Conservation (phyloP, 192 early-diverging fungal species). For the Allomyces arbusculus region DNA sequence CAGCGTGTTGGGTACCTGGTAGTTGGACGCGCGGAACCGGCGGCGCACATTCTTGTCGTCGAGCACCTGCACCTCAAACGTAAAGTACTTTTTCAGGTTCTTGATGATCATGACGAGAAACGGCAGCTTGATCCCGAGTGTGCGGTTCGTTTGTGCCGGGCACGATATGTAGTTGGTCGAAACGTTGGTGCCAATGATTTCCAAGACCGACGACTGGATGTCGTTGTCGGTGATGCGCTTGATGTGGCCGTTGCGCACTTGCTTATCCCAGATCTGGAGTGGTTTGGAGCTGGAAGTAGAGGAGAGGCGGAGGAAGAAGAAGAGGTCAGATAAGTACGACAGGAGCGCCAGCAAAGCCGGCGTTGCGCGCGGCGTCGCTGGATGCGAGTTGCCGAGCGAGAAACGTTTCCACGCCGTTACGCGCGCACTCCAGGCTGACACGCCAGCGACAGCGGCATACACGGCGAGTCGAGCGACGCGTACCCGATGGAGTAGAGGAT, state of each 20-base stretch:
- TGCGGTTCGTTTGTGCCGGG: conserved; percentile 45
- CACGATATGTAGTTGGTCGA: conserved; percentile 75
- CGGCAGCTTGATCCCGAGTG: conserved; percentile 79
- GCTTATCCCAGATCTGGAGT: conserved; percentile 51
- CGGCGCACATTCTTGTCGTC: conserved; percentile 68
- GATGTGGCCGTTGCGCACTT: conserved; percentile 47
- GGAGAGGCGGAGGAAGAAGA: conserved; percentile 2
- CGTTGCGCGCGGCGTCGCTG: conserved; percentile 4
- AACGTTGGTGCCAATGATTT: conserved; percentile 58
- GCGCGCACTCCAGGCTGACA: too few relatives aligned
- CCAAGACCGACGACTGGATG: conserved; percentile 60
- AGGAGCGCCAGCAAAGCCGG: too few relatives aligned
- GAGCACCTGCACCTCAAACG: conserved; percentile 73
- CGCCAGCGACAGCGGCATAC: neutral
- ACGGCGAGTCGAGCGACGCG: conserved; percentile 1
- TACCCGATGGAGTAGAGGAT: conserved; percentile 77
- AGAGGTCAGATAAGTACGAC: conserved; percentile 1
- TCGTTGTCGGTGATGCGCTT: conserved; percentile 59
- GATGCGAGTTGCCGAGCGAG: conserved; percentile 1
- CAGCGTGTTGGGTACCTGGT: conserved; percentile 35
- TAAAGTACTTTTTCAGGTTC: conserved; percentile 73
- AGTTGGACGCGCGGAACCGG: conserved; percentile 73
- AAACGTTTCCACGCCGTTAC: neutral
- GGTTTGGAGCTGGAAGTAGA: conserved; percentile 42
- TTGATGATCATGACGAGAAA: conserved; percentile 74